Percentiles rank a stretch among this genome's conserved stretches.
Evolutionary conservation across 2,329 filamentous ascomycete species (phyloP).

Genomic region (Talaromyces verruculosus): DNA sequence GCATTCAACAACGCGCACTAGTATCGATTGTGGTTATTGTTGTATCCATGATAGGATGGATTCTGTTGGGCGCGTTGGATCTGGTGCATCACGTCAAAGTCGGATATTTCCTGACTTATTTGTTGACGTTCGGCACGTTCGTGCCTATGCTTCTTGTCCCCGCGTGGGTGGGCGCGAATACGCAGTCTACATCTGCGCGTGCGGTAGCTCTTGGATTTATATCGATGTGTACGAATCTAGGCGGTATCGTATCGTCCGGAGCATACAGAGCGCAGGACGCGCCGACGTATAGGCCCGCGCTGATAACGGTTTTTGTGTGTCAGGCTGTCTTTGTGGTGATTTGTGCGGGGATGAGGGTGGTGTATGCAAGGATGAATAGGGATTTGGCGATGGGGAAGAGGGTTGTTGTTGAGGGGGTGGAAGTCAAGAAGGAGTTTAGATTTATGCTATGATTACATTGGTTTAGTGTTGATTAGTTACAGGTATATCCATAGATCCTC

Average conservation of each 20-base stretch:
- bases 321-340: slow-evolving; percentile 12
- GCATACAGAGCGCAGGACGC: slow-evolving; percentile 12
- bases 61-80: slow-evolving; percentile 8
- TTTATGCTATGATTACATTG: background rate
- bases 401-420: background rate
- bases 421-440: background rate
- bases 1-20: slow-evolving; percentile 7
- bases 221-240: slow-evolving; percentile 11
- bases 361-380: slow-evolving; percentile 5
- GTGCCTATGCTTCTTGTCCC: slow-evolving; percentile 8
- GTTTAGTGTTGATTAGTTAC: background rate
- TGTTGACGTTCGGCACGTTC: slow-evolving; percentile 11
- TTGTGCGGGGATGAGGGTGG: slow-evolving; percentile 1
- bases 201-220: slow-evolving; percentile 13
- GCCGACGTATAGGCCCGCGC: slow-evolving; percentile 14
- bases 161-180: slow-evolving; percentile 11
- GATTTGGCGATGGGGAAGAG: background rate
- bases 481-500: background rate
- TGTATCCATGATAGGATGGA: slow-evolving; percentile 19
- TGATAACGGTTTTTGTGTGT: slow-evolving; percentile 12
- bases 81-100: slow-evolving; percentile 4
- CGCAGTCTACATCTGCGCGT: background rate
- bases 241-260: slow-evolving; percentile 4
- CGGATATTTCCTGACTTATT: slow-evolving; percentile 15
- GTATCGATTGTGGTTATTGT: slow-evolving; percentile 2